A percentile compares a stretch with the other conserved stretches of the same genome.
phyloP scores from a whole-genome alignment of 2,329 filamentous ascomycete species.

The Colletotrichum phormii region DNA sequence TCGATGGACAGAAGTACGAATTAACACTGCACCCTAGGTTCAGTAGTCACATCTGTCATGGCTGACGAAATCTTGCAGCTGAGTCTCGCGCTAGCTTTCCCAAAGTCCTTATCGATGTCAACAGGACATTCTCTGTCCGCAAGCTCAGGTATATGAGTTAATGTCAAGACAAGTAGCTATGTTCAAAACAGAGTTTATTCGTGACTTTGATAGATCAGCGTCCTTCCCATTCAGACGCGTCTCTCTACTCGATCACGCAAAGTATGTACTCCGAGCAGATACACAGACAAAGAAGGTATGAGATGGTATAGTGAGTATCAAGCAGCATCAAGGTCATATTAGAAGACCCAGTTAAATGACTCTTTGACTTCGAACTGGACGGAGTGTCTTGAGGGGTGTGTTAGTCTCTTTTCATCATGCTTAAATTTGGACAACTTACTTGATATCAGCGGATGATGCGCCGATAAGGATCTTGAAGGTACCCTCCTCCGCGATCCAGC shows the following conservation, averaged over 20 bases:
- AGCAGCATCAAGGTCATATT: constrained; percentile 15
- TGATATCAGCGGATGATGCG: constrained; percentile 71
- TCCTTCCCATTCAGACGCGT: not conserved
- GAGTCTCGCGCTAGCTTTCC: constrained; percentile 14
- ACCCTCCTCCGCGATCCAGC: constrained; percentile 76
- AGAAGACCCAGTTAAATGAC: constrained; percentile 76
- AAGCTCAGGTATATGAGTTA: not conserved
- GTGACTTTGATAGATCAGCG: not conserved
- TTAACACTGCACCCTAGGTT: constrained; percentile 1
- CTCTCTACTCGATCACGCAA: not conserved
- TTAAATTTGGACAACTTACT: constrained; percentile 33
- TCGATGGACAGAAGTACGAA: not conserved
- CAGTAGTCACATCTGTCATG: not conserved
- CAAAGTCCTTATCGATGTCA: not conserved
- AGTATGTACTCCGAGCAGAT: not conserved
- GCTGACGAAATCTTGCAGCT: not conserved
- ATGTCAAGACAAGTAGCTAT: not conserved
- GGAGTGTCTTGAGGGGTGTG: constrained; percentile 40
- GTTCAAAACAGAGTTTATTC: not conserved
- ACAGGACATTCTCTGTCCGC: not conserved
- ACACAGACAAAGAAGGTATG: not conserved
- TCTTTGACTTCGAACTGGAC: constrained; percentile 69
- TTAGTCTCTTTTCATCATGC: constrained; percentile 8
- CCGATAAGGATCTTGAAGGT: constrained; percentile 71
- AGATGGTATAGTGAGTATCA: not conserved